Conservation (phyloP, 1,139 yeast genomes). For the Scheffersomyces parashehatae region DNA sequence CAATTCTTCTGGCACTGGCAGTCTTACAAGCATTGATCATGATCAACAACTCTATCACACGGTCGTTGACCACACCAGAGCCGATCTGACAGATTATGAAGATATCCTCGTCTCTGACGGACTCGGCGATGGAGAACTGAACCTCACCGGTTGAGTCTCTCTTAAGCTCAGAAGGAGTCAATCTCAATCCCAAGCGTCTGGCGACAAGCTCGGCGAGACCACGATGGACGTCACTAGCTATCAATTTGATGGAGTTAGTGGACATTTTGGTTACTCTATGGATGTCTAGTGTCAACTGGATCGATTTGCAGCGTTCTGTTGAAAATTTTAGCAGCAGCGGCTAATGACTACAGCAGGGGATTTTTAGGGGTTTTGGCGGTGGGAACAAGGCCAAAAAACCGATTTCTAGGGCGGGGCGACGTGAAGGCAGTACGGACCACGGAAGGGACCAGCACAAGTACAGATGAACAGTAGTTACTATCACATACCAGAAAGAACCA, state of each 20-base stretch:
- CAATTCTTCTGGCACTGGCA: constrained; percentile 92
- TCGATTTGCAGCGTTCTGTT: too few relatives aligned
- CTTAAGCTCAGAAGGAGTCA: constrained; percentile 61
- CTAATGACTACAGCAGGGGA: too few relatives aligned
- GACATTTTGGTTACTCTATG: constrained; percentile 9
- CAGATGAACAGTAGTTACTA: too few relatives aligned
- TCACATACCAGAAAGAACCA: too few relatives aligned
- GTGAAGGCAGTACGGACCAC: too few relatives aligned
- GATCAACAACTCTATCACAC: constrained; percentile 81
- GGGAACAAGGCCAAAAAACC: too few relatives aligned
- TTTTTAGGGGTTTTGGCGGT: too few relatives aligned
- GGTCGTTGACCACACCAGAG: constrained; percentile 87
- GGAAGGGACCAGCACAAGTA: too few relatives aligned
- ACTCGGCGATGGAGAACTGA: constrained; percentile 72
- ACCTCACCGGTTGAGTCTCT: constrained; percentile 63
- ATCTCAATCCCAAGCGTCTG: constrained; percentile 56
- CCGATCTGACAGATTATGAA: constrained; percentile 86
- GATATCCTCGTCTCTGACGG: constrained; percentile 95
- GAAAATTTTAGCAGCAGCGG: too few relatives aligned
- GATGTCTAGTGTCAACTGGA: too few relatives aligned
- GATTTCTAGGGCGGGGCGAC: too few relatives aligned
- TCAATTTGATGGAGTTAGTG: constrained; percentile 74
- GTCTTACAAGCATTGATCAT: constrained; percentile 95
- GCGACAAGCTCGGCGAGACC: constrained; percentile 80
- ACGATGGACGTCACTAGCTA: constrained; percentile 93